These are phyloP conservation scores for Adansonia madagascariensis DNA, from an alignment of 441 rosid species.

Conservation along the genomic window DNA sequence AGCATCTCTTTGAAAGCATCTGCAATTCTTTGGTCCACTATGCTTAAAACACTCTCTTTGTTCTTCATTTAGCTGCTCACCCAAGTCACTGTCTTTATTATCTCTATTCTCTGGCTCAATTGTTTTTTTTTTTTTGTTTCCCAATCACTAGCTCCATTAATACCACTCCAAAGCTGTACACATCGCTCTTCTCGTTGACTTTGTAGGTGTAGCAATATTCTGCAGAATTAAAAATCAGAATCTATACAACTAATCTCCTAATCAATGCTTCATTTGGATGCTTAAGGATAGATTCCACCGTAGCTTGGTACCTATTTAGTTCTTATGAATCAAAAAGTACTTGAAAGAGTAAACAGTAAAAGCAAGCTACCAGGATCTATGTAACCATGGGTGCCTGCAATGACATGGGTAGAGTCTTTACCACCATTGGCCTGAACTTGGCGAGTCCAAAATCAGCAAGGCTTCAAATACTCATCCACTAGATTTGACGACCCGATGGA, in stretches of 20 bases:
- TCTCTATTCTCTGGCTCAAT: constrained; percentile 79
- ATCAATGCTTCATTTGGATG: neutral
- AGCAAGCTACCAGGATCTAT: constrained; percentile 83
- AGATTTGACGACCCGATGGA: constrained; percentile 90
- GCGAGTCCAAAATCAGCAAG: constrained; percentile 96
- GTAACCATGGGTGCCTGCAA: constrained; percentile 93
- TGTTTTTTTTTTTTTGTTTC: constrained; percentile 34
- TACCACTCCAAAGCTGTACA: constrained; percentile 35
- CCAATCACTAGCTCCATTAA: constrained; percentile 89
- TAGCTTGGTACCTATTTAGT: no score
- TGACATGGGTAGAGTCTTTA: constrained; percentile 65
- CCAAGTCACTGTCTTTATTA: constrained; percentile 79
- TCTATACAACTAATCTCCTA: neutral
- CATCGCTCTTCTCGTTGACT: neutral
- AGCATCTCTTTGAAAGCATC: constrained; percentile 61
- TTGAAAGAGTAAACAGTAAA: neutral
- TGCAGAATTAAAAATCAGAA: constrained; percentile 9
- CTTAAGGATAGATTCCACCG: no score
- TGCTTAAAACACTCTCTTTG: constrained; percentile 52
- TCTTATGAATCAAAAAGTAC: neutral
- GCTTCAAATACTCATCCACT: constrained; percentile 88
- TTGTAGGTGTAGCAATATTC: neutral
- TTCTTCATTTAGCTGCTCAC: constrained; percentile 58
- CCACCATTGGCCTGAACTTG: constrained; percentile 56
- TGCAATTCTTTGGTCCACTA: constrained; percentile 70